Evolutionary conservation across 2,329 filamentous ascomycete species (phyloP).

Genomic region (Aureobasidium sp.): DNA sequence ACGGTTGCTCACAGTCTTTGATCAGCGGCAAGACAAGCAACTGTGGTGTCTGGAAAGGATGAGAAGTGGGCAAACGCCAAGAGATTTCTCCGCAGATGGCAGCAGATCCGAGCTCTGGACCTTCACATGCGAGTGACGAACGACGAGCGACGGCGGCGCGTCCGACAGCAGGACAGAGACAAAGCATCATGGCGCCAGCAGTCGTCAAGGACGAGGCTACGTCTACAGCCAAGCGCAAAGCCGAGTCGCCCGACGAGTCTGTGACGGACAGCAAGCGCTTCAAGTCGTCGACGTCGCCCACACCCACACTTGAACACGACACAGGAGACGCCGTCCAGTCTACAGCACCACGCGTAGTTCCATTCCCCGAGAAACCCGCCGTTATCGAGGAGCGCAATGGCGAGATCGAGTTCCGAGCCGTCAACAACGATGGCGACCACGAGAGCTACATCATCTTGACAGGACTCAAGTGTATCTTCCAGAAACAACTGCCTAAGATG

Average conservation of each 20-base stretch:
- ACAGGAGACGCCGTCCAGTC: slow-evolving; percentile 33
- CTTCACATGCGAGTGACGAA: slow-evolving; percentile 3
- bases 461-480: slow-evolving; percentile 94
- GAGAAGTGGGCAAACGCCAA: background rate
- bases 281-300: slow-evolving; percentile 39
- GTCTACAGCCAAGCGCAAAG: slow-evolving; percentile 58
- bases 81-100: background rate
- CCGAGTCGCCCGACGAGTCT: slow-evolving; percentile 53
- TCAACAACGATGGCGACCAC: slow-evolving; percentile 86
- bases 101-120: background rate
- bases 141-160: background rate
- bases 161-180: background rate
- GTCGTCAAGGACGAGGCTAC: slow-evolving; percentile 25
- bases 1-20: background rate
- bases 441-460: slow-evolving; percentile 92
- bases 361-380: slow-evolving; percentile 88
- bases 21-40: background rate
- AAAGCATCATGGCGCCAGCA: slow-evolving; percentile 7
- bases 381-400: slow-evolving; percentile 89
- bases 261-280: slow-evolving; percentile 53
- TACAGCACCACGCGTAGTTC: slow-evolving; percentile 49
- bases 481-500: slow-evolving; percentile 98
- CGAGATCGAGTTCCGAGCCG: slow-evolving; percentile 93
- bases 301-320: slow-evolving; percentile 21
- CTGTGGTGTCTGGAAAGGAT: background rate